phyloP scores from a whole-genome alignment of 1,139 yeast genomes.

The Scheffersomyces illinoinensis region DNA sequence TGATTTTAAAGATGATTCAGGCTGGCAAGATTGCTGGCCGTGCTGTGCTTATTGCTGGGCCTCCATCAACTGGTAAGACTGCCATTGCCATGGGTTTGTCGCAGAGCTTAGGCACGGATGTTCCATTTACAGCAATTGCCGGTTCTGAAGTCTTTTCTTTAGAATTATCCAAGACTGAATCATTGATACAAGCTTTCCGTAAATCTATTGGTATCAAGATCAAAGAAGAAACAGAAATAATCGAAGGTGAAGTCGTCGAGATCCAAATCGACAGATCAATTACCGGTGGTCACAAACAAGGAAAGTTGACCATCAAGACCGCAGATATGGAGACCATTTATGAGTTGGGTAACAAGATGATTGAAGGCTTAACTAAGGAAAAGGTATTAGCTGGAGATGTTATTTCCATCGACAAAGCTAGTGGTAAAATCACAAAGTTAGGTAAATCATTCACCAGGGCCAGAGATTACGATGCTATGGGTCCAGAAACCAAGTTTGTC shows the following conservation, averaged over 20 bases:
- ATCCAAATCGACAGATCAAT: conserved; percentile 95
- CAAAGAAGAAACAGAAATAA: conserved; percentile 94
- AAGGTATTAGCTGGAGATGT: conserved; percentile 98
- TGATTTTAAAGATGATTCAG: conserved; percentile 87
- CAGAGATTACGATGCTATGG: conserved; percentile 99
- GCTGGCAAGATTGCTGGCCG: conserved; percentile 96
- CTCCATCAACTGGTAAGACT: conserved; percentile 98
- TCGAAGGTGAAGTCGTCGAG: conserved; percentile 98
- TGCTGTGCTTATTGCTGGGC: conserved; percentile 94
- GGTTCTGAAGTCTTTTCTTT: conserved; percentile 92
- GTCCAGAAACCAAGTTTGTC: conserved; percentile 95
- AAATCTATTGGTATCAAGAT: conserved; percentile 93
- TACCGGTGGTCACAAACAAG: conserved; percentile 98
- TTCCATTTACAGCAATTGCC: conserved; percentile 93
- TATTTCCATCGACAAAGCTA: conserved; percentile 91
- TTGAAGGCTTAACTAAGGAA: conserved; percentile 92
- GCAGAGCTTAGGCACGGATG: conserved; percentile 85
- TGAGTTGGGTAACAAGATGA: conserved; percentile 96
- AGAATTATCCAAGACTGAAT: conserved; percentile 92
- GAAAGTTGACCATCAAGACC: conserved; percentile 93
- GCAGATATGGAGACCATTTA: conserved; percentile 99
- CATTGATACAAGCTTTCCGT: conserved; percentile 92
- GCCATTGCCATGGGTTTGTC: conserved; percentile 98
- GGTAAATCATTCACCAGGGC: conserved; percentile 97
- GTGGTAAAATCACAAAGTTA: conserved; percentile 89